These are phyloP conservation scores for Sequoia sempervirens DNA, from an alignment of 75 land plant genomes.

Conservation along the genomic window DNA sequence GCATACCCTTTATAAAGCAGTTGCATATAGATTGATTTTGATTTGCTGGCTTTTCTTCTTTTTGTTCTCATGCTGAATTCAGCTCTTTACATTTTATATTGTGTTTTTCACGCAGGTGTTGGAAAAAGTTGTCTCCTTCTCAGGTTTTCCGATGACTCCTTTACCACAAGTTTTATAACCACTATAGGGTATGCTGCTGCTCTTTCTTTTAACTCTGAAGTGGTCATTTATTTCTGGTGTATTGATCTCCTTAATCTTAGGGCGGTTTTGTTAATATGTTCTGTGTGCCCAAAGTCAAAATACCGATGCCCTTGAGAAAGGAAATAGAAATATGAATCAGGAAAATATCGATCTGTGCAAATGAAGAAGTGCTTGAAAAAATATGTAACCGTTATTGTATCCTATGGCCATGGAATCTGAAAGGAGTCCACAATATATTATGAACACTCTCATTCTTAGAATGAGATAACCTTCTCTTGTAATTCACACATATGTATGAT, in stretches of 20 bases:
- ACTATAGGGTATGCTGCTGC: constrained; percentile 50
- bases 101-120: constrained; percentile 30
- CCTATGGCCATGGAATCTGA: background rate
- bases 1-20: background rate
- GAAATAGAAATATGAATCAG: background rate
- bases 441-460: background rate
- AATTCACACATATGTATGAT: background rate
- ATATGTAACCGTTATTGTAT: background rate
- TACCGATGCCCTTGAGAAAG: background rate
- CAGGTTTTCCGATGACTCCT: constrained; percentile 72
- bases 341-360: background rate
- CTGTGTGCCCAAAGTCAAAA: background rate
- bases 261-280: background rate
- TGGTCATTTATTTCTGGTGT: background rate
- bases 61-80: background rate
- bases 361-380: background rate
- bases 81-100: background rate
- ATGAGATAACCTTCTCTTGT: background rate
- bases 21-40: background rate
- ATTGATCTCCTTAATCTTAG: background rate
- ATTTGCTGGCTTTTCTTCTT: background rate
- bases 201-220: background rate
- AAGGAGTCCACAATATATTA: background rate
- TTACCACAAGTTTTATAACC: constrained; percentile 76
- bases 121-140: constrained; percentile 72